Conservation (phyloP, 495 filamentous ascomycete genomes). For the Alectoria sarmentosa region DNA sequence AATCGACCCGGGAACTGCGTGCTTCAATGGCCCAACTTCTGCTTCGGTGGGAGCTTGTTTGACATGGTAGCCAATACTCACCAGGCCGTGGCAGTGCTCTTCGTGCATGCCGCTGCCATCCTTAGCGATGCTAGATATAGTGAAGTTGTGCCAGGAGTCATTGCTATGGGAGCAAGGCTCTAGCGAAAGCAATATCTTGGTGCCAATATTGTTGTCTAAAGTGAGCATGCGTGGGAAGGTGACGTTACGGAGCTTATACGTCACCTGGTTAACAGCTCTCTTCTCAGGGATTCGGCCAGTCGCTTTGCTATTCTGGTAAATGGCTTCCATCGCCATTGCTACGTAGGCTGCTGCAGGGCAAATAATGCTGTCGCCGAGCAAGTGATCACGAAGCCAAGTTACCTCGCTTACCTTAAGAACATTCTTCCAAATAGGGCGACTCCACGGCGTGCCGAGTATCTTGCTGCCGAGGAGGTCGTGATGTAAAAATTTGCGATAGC, state of each 20-base stretch:
- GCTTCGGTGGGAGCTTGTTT: constrained; percentile 1
- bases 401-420: constrained; percentile 33
- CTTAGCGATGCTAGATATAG: not conserved
- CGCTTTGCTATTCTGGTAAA: constrained; percentile 25
- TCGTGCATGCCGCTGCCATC: not conserved
- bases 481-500: constrained; percentile 37
- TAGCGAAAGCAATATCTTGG: constrained; percentile 12
- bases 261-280: constrained; percentile 14
- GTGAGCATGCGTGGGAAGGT: constrained; percentile 21
- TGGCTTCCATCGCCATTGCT: constrained; percentile 43
- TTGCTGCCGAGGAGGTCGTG: constrained; percentile 41
- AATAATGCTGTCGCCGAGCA: constrained; percentile 17
- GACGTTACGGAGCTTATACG: constrained; percentile 26
- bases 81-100: constrained; percentile 17
- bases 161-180: not conserved
- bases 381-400: constrained; percentile 44
- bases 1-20: constrained; percentile 4
- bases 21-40: constrained; percentile 12
- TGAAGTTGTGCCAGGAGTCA: constrained; percentile 15
- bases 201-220: constrained; percentile 17
- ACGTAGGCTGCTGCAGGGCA: constrained; percentile 43
- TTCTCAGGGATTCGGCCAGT: not conserved
- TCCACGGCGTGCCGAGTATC: constrained; percentile 27
- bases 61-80: constrained; percentile 11
- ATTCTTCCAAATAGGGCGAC: constrained; percentile 35